These are phyloP conservation scores for Candida neerlandica DNA, from an alignment of 1,139 yeast genomes.

Conservation along the genomic window DNA sequence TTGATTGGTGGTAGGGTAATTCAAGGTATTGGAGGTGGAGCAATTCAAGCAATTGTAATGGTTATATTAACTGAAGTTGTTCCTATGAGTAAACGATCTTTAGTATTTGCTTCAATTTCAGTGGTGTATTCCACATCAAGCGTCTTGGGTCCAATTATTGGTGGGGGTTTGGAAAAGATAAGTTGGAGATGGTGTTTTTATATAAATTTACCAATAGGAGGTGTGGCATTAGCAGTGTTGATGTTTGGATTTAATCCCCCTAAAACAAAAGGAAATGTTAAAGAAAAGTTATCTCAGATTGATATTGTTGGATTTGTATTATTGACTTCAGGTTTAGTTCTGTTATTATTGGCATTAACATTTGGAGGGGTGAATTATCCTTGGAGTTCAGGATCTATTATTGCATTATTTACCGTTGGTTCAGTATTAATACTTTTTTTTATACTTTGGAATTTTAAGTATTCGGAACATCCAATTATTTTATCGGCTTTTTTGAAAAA, in stretches of 20 bases:
- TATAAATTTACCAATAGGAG: slow-evolving; percentile 71
- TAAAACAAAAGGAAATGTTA: slow-evolving; percentile 40
- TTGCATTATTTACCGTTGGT: slow-evolving; percentile 58
- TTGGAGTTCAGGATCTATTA: slow-evolving; percentile 56
- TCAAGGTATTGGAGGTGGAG: slow-evolving; percentile 77
- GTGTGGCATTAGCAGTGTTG: slow-evolving; percentile 51
- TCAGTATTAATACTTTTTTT: slow-evolving; percentile 45
- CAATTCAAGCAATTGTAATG: slow-evolving; percentile 59
- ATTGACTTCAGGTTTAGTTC: slow-evolving; percentile 31
- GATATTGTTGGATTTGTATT: slow-evolving; percentile 38
- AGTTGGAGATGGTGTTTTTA: slow-evolving; percentile 84
- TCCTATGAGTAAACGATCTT: slow-evolving; percentile 59
- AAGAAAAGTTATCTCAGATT: slow-evolving; percentile 40
- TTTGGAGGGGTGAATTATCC: slow-evolving; percentile 38
- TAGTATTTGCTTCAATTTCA: slow-evolving; percentile 52
- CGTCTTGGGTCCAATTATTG: slow-evolving; percentile 66
- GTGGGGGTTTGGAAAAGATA: slow-evolving; percentile 66
- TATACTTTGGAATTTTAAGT: slow-evolving; percentile 49
- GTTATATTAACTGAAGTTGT: slow-evolving; percentile 64
- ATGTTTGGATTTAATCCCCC: slow-evolving; percentile 60
- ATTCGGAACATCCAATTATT: slow-evolving; percentile 49
- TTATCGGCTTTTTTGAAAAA: slow-evolving; percentile 42
- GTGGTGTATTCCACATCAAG: slow-evolving; percentile 52
- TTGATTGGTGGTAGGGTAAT: slow-evolving; percentile 71
- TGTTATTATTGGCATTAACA: slow-evolving; percentile 35